phyloP scores from a whole-genome alignment of 2,329 filamentous ascomycete species.

The Colletotrichum godetiae region DNA sequence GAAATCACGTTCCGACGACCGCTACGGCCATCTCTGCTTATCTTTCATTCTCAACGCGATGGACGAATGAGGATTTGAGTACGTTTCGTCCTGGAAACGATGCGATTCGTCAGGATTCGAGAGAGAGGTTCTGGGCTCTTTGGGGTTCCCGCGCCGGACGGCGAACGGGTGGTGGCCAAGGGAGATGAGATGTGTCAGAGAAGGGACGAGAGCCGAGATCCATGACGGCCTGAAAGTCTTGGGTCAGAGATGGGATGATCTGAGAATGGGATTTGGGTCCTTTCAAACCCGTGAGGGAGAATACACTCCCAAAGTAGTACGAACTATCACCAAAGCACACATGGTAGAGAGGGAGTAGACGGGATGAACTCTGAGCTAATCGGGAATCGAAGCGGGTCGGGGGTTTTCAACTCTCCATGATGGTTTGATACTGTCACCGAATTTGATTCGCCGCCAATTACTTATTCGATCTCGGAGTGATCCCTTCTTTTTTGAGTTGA shows the following conservation, averaged over 20 bases:
- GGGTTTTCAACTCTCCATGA: not conserved
- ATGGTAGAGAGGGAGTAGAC: not conserved
- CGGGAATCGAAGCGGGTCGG: not conserved
- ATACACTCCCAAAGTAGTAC: no score
- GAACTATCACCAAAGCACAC: not conserved
- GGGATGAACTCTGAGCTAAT: constrained; percentile 8
- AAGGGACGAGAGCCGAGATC: not conserved
- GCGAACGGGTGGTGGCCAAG: not conserved
- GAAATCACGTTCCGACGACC: not conserved
- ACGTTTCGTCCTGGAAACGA: not conserved
- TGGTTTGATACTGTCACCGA: not conserved
- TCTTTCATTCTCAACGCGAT: not conserved
- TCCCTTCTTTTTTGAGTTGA: not conserved
- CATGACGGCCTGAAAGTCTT: not conserved
- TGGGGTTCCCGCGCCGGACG: not conserved
- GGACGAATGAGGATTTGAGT: not conserved
- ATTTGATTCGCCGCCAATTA: not conserved
- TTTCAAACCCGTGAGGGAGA: not conserved
- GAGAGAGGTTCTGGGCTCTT: not conserved
- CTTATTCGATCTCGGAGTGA: not conserved
- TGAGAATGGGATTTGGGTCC: no score
- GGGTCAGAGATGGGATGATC: not conserved
- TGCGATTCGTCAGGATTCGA: not conserved
- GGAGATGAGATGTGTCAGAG: not conserved
- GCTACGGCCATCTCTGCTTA: not conserved